Evolutionary conservation across 2,329 filamentous ascomycete species (phyloP), one percentile per base, ranked within the genome.

Genomic region (Epichloe sp.): DNA sequence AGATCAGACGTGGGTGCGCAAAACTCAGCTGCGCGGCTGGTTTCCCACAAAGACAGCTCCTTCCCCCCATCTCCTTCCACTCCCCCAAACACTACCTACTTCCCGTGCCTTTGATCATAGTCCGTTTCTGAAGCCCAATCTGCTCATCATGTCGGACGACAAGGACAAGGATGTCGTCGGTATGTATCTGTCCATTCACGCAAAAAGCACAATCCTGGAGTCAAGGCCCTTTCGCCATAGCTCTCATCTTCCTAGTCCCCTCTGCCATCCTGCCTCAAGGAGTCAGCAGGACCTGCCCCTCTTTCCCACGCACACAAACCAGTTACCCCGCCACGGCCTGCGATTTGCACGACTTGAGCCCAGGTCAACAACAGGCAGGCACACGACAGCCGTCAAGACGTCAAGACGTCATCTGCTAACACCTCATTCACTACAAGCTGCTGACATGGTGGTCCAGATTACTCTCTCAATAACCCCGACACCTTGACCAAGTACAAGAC

Each of bases 401-500:
- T 41, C 26, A 26, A 45, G 31, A 21, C 36, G 5, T n/a, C 17
- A 36, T 23, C 21, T 17, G 21, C 19, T 0, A 21, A 11, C 11
- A 19, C 21, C 10, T 44, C 15, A 44, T 31, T 44, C n/a, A 14
- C 21, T 14, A 19, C 26, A 45, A 34, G 34, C 31, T 37, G 43
- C 49, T 51, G 14, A 51, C 49, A 37, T 17, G 40, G 12, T 17
- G 40, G 35, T 46, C 5, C 61, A 95, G 88, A 95, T 69, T 90
- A 94, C 75, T 80, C 86, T 60, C 82, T 96, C 70, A 87, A 83
- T 71, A 93, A 94, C 77, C 88, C 87, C 55, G 87, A 94, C 69
- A 96, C 89, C 63, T 80, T 98, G 63, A 97, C 93, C 73, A 98
- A 97, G 79, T 97, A 97, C 80, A 97, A 95, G 83, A 90, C 86